Conservation (phyloP, 2,329 filamentous ascomycete genomes). For the Shiraia sp. region DNA sequence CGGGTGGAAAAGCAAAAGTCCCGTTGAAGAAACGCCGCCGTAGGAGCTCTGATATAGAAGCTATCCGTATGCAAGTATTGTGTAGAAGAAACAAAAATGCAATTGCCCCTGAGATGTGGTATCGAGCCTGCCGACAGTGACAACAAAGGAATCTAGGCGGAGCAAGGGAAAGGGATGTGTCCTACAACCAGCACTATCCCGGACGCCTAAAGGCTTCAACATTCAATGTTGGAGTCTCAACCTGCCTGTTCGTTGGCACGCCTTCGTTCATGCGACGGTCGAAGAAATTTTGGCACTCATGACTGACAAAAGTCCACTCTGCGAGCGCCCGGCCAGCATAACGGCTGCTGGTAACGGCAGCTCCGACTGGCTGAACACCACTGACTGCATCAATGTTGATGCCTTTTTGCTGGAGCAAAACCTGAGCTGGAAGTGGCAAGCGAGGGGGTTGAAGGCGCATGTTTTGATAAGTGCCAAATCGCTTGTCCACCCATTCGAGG, state of each 20-base stretch:
- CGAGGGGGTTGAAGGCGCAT: constrained; percentile 68
- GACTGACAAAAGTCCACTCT: constrained; percentile 76
- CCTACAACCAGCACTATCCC: too few species aligned
- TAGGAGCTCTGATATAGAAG: too few species aligned
- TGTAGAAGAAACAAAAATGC: too few species aligned
- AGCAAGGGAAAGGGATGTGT: too few species aligned
- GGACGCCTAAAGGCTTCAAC: constrained; percentile 64
- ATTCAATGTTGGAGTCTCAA: constrained; percentile 69
- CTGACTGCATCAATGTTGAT: constrained; percentile 32
- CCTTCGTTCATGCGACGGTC: constrained; percentile 76
- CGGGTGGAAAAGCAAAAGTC: too few species aligned
- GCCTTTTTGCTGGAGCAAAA: constrained; percentile 56
- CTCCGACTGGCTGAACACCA: constrained; percentile 42
- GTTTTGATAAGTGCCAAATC: constrained; percentile 61
- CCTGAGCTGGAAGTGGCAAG: constrained; percentile 71
- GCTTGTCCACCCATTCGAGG: constrained; percentile 66
- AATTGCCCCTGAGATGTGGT: constrained; percentile 12
- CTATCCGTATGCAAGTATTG: too few species aligned
- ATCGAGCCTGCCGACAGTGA: constrained; percentile 27
- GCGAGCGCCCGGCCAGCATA: constrained; percentile 75
- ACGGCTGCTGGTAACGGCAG: constrained; percentile 50
- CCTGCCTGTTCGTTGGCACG: constrained; percentile 65
- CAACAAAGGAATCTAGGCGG: constrained; percentile 2
- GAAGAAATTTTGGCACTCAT: constrained; percentile 80
- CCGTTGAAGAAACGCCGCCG: too few species aligned